These are phyloP conservation scores for sunflower (Helianthus annuus) DNA, from an alignment of 129 eudicot species.

Conservation along the genomic window HanXRQr2.0-SUNRISE NC_035446.2:164979575-164980074, in stretches of 20 bases:
- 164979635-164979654: conserved; percentile 2
- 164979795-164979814: conserved; percentile 71
- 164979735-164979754: conserved; percentile 46
- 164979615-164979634: conserved; percentile 16
- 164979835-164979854: conserved; percentile 64
- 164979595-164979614: conserved; percentile 55
- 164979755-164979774: conserved; percentile 56
- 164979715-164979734: conserved; percentile 42
- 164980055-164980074: conserved; percentile 16
- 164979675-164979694: conserved; percentile 12
- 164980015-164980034: conserved; percentile 30
- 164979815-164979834: conserved; percentile 76
- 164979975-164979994: conserved; percentile 20
- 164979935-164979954: conserved; percentile 7
- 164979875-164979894: conserved; percentile 78
- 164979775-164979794: conserved; percentile 48
- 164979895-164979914: conserved; percentile 70
- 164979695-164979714: conserved; percentile 51
- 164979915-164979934: conserved; percentile 20
- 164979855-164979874: conserved; percentile 85
- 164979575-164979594: conserved; percentile 48
- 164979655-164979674: neutral
- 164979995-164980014: conserved; percentile 30
- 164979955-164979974: conserved; percentile 21
- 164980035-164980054: conserved; percentile 32